These are phyloP conservation scores for Cladosporium austrohemisphaericum DNA, from an alignment of 2,329 filamentous ascomycete genomes.

Conservation along the genomic window DNA sequence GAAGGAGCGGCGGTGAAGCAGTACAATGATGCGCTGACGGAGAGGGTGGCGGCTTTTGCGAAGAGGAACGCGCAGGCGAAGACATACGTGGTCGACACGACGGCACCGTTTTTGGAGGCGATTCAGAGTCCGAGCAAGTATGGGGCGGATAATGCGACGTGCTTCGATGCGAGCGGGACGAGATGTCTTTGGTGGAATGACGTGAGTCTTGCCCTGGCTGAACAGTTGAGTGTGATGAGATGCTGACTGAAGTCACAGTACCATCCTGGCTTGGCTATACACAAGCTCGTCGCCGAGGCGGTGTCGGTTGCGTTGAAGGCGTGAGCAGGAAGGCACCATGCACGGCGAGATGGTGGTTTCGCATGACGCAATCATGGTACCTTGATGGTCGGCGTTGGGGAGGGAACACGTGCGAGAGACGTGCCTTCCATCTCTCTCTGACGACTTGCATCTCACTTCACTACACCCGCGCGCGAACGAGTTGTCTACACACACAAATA, in stretches of 20 bases:
- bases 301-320: neutral
- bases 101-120: neutral
- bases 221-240: no score
- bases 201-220: neutral
- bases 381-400: no score
- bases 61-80: neutral
- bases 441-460: no score
- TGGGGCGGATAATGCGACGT: constrained; percentile 7
- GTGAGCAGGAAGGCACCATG: no score
- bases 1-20: constrained; percentile 23
- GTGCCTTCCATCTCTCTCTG: no score
- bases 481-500: no score
- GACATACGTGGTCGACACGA: constrained; percentile 1
- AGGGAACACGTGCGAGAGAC: no score
- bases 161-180: constrained; percentile 2
- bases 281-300: constrained; percentile 1
- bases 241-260: constrained; percentile 1
- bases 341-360: no score
- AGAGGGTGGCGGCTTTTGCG: neutral
- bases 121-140: neutral
- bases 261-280: constrained; percentile 3
- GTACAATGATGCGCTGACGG: constrained; percentile 8
- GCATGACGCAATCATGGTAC: no score
- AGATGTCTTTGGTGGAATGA: constrained; percentile 13
- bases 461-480: no score